Evolutionary conservation across 1,284 basidiomycete species (phyloP).

Genomic region (Fistulinella cinereoalba): DNA sequence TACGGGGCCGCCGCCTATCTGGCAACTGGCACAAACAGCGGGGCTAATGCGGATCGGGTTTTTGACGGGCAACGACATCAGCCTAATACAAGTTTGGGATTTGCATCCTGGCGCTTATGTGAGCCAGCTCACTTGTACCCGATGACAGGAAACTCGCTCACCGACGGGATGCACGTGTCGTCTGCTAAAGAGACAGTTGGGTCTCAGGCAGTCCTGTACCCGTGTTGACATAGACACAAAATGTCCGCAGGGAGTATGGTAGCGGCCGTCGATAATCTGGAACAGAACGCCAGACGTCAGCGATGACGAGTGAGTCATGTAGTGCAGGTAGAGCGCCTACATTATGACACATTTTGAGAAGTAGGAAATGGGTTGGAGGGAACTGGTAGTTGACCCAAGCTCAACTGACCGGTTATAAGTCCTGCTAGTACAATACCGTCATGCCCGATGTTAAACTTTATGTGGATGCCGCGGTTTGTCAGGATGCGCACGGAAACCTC

Average conservation of each 20-base stretch:
- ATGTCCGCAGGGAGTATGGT: constrained; percentile 69
- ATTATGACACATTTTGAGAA: constrained; percentile 67
- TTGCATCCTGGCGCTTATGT: constrained; percentile 50
- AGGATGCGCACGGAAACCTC: constrained; percentile 39
- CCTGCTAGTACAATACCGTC: constrained; percentile 14
- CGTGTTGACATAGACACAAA: constrained; percentile 72
- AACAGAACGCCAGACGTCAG: constrained; percentile 7
- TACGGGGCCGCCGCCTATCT: constrained; percentile 18
- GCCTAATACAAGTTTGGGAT: constrained; percentile 54
- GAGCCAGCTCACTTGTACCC: constrained; percentile 7
- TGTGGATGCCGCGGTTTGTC: constrained; percentile 34
- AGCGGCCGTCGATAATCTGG: constrained; percentile 76
- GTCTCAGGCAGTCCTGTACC: constrained; percentile 60
- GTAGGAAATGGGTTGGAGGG: constrained; percentile 19
- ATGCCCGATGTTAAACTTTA: constrained; percentile 28
- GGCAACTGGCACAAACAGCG: constrained; percentile 55
- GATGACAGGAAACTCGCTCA: constrained; percentile 31
- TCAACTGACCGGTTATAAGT: constrained; percentile 20
- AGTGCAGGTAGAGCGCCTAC: constrained; percentile 40
- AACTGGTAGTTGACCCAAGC: constrained; percentile 10
- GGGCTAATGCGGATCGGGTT: constrained; percentile 74
- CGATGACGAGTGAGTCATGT: constrained; percentile 1
- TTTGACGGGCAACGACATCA: constrained; percentile 67
- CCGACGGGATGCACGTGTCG: constrained; percentile 58
- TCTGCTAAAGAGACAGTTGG: constrained; percentile 68